Conservation (phyloP, 2,329 filamentous ascomycete genomes). For the Cryphonectria carpinicola region DNA sequence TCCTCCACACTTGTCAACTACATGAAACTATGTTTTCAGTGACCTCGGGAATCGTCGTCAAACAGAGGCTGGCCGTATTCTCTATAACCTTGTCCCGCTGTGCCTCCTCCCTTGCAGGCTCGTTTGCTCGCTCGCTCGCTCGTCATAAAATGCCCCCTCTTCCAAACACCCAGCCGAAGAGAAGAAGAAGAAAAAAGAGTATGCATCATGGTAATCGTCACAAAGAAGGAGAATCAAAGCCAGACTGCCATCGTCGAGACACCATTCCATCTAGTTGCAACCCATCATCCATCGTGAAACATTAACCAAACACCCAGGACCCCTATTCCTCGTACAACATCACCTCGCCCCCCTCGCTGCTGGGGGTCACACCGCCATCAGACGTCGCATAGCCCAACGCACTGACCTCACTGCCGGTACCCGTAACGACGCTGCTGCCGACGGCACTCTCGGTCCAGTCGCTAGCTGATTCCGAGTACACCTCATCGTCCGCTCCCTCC, state of each 20-base stretch:
- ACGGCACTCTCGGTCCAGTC: slow-evolving; percentile 54
- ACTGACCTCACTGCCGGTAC: slow-evolving; percentile 31
- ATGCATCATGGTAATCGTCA: slow-evolving; percentile 11
- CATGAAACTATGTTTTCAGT: slow-evolving; percentile 6
- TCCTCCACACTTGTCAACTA: background rate
- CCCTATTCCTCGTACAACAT: slow-evolving; percentile 30
- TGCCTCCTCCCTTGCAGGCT: background rate
- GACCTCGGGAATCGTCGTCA: background rate
- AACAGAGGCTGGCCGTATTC: background rate
- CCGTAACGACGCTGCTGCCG: slow-evolving; percentile 31
- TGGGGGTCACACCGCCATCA: slow-evolving; percentile 16
- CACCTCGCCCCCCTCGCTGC: slow-evolving; percentile 29
- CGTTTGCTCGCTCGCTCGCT: background rate
- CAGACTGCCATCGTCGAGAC: background rate
- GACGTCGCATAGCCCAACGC: slow-evolving; percentile 20
- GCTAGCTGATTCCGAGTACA: slow-evolving; percentile 45
- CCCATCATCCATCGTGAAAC: slow-evolving; percentile 2
- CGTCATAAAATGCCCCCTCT: slow-evolving; percentile 1
- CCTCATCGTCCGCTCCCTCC: slow-evolving; percentile 31
- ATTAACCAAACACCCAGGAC: background rate
- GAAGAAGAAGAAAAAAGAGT: background rate
- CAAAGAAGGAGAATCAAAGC: background rate
- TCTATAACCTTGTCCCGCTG: background rate
- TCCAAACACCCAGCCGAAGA: background rate
- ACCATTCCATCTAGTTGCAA: background rate